Conservation (phyloP, 2,329 filamentous ascomycete genomes). For the Zymoseptoria crescenta region DNA sequence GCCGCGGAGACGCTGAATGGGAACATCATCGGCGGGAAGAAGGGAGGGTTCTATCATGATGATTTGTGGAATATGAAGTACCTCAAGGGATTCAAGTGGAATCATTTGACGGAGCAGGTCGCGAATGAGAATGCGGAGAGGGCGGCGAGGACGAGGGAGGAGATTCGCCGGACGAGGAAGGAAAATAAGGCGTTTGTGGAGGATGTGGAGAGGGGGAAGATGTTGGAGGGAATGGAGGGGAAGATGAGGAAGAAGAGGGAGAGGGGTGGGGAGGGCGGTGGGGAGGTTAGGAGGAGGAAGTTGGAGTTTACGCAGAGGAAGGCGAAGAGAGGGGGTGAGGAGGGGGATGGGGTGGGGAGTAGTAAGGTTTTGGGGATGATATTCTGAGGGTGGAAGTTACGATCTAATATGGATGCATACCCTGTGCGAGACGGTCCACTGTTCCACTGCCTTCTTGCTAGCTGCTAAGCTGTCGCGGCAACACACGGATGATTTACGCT, state of each 20-base stretch:
- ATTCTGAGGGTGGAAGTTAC: constrained; percentile 7
- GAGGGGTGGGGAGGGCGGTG: constrained; percentile 24
- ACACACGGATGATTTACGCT: too few species aligned
- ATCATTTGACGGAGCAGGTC: constrained; percentile 63
- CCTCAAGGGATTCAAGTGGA: constrained; percentile 77
- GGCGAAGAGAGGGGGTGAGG: constrained; percentile 9
- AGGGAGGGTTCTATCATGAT: constrained; percentile 73
- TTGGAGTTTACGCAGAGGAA: constrained; percentile 56
- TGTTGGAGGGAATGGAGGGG: constrained; percentile 60
- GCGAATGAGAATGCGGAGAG: constrained; percentile 74
- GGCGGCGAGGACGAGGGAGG: constrained; percentile 65
- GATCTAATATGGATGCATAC: background rate
- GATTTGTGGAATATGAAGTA: constrained; percentile 83
- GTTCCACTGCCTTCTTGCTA: background rate
- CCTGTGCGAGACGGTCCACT: background rate
- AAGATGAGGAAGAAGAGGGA: constrained; percentile 50
- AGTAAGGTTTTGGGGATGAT: constrained; percentile 14
- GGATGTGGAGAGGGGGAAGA: constrained; percentile 73
- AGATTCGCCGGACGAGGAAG: constrained; percentile 65
- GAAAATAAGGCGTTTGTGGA: constrained; percentile 76
- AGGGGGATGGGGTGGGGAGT: constrained; percentile 1
- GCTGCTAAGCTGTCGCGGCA: background rate
- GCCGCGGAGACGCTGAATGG: constrained; percentile 70
- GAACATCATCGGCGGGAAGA: constrained; percentile 72
- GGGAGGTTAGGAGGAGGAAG: constrained; percentile 21